Percentiles rank a stretch among this genome's conserved stretches.
Evolutionary conservation across 306 rosid species (phyloP).

Genomic region (Dryas octopetala): DNA sequence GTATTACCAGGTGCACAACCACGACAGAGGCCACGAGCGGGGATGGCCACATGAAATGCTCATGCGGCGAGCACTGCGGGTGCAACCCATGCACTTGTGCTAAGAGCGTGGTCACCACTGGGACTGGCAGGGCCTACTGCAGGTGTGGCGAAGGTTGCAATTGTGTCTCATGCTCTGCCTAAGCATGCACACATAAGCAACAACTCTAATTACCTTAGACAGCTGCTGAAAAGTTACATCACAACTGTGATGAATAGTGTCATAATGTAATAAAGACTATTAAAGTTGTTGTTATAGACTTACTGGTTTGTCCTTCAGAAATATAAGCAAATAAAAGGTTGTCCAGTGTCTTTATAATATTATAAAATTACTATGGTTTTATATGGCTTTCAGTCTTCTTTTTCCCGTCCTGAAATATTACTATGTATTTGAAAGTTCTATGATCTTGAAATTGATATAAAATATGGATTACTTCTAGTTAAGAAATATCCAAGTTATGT

Average conservation of each 20-base stretch:
- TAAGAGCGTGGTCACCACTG: conserved; percentile 28
- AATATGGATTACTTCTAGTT: too few species aligned
- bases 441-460: not conserved
- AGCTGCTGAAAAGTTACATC: not conserved
- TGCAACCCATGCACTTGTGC: conserved; percentile 78
- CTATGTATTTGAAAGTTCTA: not conserved
- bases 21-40: not conserved
- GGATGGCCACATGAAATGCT: conserved; percentile 42
- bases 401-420: too few species aligned
- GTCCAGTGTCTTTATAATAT: not conserved
- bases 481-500: too few species aligned
- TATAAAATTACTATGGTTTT: not conserved
- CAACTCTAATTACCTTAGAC: not conserved
- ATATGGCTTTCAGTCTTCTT: too few species aligned
- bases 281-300: not conserved
- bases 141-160: conserved; percentile 46
- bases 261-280: not conserved
- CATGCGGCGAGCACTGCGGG: conserved; percentile 77
- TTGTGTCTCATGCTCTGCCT: conserved; percentile 49
- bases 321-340: not conserved
- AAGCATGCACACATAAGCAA: not conserved
- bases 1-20: conserved; percentile 13
- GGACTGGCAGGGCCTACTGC: conserved; percentile 48
- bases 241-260: not conserved
- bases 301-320: not conserved